Conservation (phyloP, 371 early-diverging fungal genomes). For the Parasitella parasitica region DNA sequence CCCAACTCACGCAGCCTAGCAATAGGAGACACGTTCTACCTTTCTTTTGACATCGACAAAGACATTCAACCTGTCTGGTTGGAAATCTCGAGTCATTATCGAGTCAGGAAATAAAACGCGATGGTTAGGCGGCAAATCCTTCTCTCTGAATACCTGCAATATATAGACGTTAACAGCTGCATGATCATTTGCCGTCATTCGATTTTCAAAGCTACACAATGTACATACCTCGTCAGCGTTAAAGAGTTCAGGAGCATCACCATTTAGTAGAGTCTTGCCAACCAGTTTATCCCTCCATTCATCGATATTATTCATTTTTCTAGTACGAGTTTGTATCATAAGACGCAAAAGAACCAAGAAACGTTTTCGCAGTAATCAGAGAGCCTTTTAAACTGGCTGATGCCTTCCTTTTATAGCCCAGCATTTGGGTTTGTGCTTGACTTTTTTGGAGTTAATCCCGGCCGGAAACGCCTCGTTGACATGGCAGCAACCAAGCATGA, state of each 20-base stretch:
- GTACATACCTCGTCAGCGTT: not conserved
- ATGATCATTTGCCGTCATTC: no score
- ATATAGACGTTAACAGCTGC: not conserved
- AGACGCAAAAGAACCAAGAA: not conserved
- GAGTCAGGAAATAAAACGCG: constrained; percentile 27
- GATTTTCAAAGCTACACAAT: not conserved
- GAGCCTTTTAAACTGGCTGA: not conserved
- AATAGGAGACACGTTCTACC: constrained; percentile 24
- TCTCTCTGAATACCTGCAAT: constrained; percentile 11
- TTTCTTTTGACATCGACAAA: constrained; percentile 23
- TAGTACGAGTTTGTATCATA: not conserved
- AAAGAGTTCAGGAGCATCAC: not conserved
- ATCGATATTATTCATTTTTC: not conserved
- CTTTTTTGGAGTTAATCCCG: no score
- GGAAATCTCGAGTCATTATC: constrained; percentile 36
- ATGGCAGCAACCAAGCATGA: no score
- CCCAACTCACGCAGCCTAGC: no score
- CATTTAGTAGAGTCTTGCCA: not conserved
- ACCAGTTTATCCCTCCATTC: constrained; percentile 4
- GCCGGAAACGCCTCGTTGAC: no score
- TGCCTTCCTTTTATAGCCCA: no score
- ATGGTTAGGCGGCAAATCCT: constrained; percentile 30
- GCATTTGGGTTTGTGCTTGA: no score
- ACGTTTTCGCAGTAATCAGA: no score
- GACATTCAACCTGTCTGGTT: constrained; percentile 39